These are phyloP conservation scores for Chiua virens DNA, from an alignment of 768 basidiomycete genomes.

Conservation along the genomic window DNA sequence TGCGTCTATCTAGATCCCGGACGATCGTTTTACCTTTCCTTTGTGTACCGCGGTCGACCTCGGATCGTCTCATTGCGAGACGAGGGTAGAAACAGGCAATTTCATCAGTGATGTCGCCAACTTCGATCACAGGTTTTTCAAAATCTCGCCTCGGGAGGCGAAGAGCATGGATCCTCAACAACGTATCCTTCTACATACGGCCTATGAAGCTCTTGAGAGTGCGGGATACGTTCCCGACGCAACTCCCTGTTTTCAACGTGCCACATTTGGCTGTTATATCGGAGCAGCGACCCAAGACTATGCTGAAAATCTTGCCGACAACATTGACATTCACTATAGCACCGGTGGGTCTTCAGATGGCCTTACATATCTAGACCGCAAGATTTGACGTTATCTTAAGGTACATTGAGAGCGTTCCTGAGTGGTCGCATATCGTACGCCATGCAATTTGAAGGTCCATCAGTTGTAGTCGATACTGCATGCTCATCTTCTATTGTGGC, in stretches of 20 bases:
- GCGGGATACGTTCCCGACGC: constrained; percentile 67
- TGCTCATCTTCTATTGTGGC: constrained; percentile 73
- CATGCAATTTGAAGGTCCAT: constrained; percentile 68
- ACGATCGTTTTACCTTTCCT: constrained; percentile 50
- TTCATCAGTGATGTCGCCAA: constrained; percentile 56
- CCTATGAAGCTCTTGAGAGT: constrained; percentile 67
- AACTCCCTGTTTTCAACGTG: constrained; percentile 50
- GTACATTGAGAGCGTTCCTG: constrained; percentile 66
- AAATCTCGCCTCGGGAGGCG: constrained; percentile 72
- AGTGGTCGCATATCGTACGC: constrained; percentile 72
- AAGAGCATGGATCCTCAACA: constrained; percentile 78
- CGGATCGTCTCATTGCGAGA: constrained; percentile 37
- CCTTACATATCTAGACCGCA: background rate
- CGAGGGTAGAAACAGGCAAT: constrained; percentile 60
- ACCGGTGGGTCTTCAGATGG: constrained; percentile 52
- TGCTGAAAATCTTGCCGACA: constrained; percentile 56
- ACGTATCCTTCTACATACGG: constrained; percentile 62
- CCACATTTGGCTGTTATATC: constrained; percentile 62
- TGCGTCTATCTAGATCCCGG: constrained; percentile 51
- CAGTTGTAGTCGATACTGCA: constrained; percentile 70
- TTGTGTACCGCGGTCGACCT: constrained; percentile 32
- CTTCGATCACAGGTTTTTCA: constrained; percentile 74
- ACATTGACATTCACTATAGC: constrained; percentile 70
- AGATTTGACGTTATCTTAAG: constrained; percentile 24
- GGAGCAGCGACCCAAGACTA: constrained; percentile 75